These are phyloP conservation scores for Penicillium antarcticum DNA, from an alignment of 495 filamentous ascomycete genomes.

Conservation along the genomic window DNA sequence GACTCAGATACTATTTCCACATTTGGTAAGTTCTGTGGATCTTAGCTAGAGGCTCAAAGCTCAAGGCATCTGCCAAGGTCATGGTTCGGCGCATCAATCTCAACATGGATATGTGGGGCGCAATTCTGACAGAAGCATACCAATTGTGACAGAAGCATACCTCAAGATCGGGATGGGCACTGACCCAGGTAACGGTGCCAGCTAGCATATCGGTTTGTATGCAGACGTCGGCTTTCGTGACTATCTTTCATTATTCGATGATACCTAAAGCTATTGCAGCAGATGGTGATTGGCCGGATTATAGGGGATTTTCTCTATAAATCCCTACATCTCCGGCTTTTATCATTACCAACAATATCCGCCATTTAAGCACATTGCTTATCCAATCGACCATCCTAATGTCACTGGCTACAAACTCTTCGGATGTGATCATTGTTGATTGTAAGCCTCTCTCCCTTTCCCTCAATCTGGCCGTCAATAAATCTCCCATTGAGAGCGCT, in stretches of 20 bases:
- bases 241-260: too few species aligned
- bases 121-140: not conserved
- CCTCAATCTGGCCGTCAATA: not conserved
- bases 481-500: not conserved
- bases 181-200: too few species aligned
- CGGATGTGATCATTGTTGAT: not conserved
- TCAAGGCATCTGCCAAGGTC: not conserved
- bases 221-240: too few species aligned
- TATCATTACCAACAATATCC: not conserved
- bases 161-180: not conserved
- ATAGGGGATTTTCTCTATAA: not conserved
- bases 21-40: too few species aligned
- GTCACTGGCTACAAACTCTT: not conserved
- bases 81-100: not conserved
- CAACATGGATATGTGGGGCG: not conserved
- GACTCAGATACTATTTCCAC: not conserved
- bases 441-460: not conserved
- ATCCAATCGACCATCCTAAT: not conserved
- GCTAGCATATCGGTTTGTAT: too few species aligned
- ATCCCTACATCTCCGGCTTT: not conserved
- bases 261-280: too few species aligned
- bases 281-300: too few species aligned
- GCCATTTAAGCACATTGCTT: not conserved
- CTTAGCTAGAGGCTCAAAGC: too few species aligned
- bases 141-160: not conserved